Base-by-base conservation (phyloP, 2,329 filamentous ascomycete genomes). In the Camillea tinctor region DNA sequence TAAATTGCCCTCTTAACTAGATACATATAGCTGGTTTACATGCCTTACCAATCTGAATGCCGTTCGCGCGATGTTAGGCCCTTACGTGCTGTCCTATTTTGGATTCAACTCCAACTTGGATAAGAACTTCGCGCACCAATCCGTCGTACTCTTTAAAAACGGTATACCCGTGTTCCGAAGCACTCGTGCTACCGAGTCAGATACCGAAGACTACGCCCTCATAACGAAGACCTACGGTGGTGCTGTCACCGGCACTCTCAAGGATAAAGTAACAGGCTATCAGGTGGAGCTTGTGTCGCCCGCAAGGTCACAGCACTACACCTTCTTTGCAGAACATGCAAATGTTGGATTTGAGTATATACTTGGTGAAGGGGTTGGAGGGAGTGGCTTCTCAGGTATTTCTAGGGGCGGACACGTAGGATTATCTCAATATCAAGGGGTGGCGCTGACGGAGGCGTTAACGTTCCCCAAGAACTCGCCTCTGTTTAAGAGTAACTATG, bases 401-500 rank as follows among this genome's bases (percentile, higher is more conserved):
- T 51, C 59, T 6, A 57, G 54, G 23, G 65, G 65, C 8, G 63
- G 63, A 0, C 60, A 60, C 40, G 54, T 62, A 5, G 62, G 62
- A 2, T 40, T 59, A n/a, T 36, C 21, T 5, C 63, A 64, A 44
- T 64, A 58, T 17, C 44, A 60, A 24, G 64, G 63, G 0, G 20
- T 60, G 5, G 60, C 63, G 24, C 50, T 65, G 11, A 60, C 58
- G 24, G 63, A 65, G 60, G 60, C 60, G 1, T 49, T 65, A 8
- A 62, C 57, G 9, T 64, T 65, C 23, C 64, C 64, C 1, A 62
- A 66, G 54, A 66, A 60, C 21, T 65, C 64, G 13, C 57, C 57
- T 2, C 56, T 66, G 0, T 65, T 66, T 22, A 52, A 56, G 19
- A 60, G 57, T 11, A 64, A 65, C 11, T 65, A 65, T 56, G 59